phyloP scores from a whole-genome alignment of 352 stramenopile genomes.

The Phytophthora tubulina region DNA sequence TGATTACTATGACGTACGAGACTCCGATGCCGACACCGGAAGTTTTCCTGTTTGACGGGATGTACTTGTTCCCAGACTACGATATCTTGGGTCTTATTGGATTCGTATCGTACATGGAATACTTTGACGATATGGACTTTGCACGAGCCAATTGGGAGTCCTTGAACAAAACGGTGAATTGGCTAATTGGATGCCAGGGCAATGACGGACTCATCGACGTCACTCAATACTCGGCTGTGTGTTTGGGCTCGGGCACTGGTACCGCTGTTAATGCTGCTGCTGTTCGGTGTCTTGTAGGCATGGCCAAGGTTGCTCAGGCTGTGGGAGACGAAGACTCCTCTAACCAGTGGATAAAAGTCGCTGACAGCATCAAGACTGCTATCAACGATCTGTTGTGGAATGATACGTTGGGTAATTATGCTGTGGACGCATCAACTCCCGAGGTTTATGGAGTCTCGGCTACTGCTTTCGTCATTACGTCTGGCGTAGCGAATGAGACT shows the following conservation, averaged over 20 bases:
- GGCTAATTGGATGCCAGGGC: conserved; percentile 30
- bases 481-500: conserved; percentile 39
- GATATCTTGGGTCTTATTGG: conserved; percentile 43
- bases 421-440: conserved; percentile 22
- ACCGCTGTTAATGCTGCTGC: conserved; percentile 37
- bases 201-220: conserved; percentile 40
- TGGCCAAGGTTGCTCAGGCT: conserved; percentile 30
- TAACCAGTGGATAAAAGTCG: conserved; percentile 27
- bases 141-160: conserved; percentile 33
- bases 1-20: conserved; percentile 38
- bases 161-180: conserved; percentile 27
- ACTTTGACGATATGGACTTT: conserved; percentile 40
- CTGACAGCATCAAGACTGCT: conserved; percentile 29
- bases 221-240: conserved; percentile 25
- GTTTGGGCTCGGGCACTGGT: conserved; percentile 28
- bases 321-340: conserved; percentile 31
- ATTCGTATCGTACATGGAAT: conserved; percentile 48
- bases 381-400: conserved; percentile 46
- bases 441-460: conserved; percentile 37
- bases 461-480: conserved; percentile 37
- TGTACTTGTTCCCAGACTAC: conserved; percentile 40
- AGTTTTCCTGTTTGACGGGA: conserved; percentile 38
- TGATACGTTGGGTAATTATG: conserved; percentile 35
- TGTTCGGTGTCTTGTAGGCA: conserved; percentile 39
- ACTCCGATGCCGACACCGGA: conserved; percentile 43